Percentiles rank a stretch among this genome's conserved stretches.
Conservation (phyloP, 176 grass and related monocot genomes). For the Phoenix roebelenii region DNA sequence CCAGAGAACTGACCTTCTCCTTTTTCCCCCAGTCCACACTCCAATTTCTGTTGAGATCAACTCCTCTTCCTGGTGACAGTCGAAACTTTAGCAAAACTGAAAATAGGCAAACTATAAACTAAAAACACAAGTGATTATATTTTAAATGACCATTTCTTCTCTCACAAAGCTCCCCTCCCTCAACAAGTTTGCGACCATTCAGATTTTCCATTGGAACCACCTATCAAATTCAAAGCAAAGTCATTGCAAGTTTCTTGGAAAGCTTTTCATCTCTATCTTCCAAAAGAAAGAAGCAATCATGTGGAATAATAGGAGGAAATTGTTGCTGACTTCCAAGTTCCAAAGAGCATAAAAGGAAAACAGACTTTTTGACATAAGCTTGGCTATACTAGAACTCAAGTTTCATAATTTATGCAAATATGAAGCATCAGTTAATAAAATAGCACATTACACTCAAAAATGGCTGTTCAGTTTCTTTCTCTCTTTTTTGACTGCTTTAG, state of each 20-base stretch:
- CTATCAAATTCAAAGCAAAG: conserved; percentile 26
- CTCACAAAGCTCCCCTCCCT: conserved; percentile 84
- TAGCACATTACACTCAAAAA: too few species aligned
- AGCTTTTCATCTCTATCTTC: neutral
- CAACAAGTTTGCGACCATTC: conserved; percentile 76
- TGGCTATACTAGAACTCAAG: too few species aligned
- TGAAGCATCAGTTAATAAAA: too few species aligned
- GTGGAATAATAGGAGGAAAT: too few species aligned
- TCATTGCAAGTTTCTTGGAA: neutral
- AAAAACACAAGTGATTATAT: too few species aligned
- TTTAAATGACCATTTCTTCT: conserved; percentile 80
- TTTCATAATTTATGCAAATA: too few species aligned
- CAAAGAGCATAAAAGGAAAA: too few species aligned
- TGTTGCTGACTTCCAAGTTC: too few species aligned
- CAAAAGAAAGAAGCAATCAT: too few species aligned
- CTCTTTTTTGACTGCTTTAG: too few species aligned
- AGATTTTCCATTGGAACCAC: conserved; percentile 97
- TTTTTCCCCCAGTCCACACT: conserved; percentile 98
- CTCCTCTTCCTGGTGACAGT: conserved; percentile 73
- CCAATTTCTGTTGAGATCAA: conserved; percentile 99
- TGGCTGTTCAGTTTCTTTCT: too few species aligned
- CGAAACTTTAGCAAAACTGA: conserved; percentile 6
- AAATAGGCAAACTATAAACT: neutral
- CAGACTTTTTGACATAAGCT: too few species aligned
- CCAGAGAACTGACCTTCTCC: conserved; percentile 57